Base-by-base conservation (phyloP, 75 land plant genomes). In the Cunninghamia lanceolata region DNA sequence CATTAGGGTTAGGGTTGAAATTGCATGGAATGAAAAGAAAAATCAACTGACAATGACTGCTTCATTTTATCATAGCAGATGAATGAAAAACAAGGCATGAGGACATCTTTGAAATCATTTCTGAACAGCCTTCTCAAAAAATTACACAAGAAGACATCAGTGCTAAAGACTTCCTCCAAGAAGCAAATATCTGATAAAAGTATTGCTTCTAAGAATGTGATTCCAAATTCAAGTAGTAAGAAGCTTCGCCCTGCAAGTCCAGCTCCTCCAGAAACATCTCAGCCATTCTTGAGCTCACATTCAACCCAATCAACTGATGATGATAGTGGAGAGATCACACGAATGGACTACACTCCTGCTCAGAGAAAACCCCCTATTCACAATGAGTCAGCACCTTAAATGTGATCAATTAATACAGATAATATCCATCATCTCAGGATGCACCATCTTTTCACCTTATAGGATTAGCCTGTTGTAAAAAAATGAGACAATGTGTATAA, bases 1-100 rank as follows among this genome's bases (percentile, higher is more conserved):
- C 10, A 77, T 76, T 76, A 76, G 79, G 38, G 79, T 76, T 76
- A 76, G 79, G 79, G 42, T 76, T 76, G 25, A 36, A 16, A 19
- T 16, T 17, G 2, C 32, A 5, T 15, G 11, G 6, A 4, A 35
- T 15, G 19, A 35, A 35, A 75, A 4, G 7, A 32, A 76, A 76
- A 19, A 38, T 21, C 39, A 3, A 38, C 17, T 40, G 80, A 77
- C 9, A 40, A 40, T 77, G 1, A 21, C 13, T 15, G 5, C 28
- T 77, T 25, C 42, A 39, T 40, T 77, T 21, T 77, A 17, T 42
- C 6, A 25, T 19, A 9, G 9, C 11, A 40, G 80, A 76, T 76
- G 19, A 76, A 15, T 76, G 43, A 21, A 39, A 40, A 77, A 10
- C 28, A 77, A 77, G 28, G n/a, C n/a, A 77, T 38, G 45, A 25